A percentile compares a stretch with the other conserved stretches of the same genome.
Conservation (phyloP, 306 rosid genomes). For the Cucumis cinereus region DNA sequence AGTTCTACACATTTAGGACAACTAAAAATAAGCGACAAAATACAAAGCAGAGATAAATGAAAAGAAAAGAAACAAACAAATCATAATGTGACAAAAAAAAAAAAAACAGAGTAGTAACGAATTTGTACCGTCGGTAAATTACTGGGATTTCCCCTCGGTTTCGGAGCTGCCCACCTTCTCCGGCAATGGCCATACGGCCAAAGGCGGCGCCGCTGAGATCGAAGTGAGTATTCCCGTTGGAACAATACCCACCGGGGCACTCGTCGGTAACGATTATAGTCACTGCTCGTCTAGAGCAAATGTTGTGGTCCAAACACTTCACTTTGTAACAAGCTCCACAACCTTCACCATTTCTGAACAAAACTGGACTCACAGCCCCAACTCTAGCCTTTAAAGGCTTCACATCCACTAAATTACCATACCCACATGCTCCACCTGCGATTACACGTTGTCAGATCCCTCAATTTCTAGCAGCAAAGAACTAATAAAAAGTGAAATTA, state of each 20-base stretch:
- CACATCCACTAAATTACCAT: slow-evolving; percentile 67
- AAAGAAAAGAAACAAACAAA: not conserved
- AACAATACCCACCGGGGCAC: slow-evolving; percentile 65
- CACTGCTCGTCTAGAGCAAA: slow-evolving; percentile 71
- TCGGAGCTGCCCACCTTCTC: slow-evolving; percentile 50
- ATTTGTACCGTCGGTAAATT: slow-evolving; percentile 21
- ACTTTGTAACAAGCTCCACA: slow-evolving; percentile 90
- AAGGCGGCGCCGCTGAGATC: slow-evolving; percentile 93
- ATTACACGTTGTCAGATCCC: not conserved
- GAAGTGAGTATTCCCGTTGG: slow-evolving; percentile 54
- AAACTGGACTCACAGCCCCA: slow-evolving; percentile 64
- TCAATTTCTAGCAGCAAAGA: not conserved
- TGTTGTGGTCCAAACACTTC: slow-evolving; percentile 51
- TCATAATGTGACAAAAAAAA: not conserved
- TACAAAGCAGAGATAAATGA: not conserved
- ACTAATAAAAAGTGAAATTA: not conserved
- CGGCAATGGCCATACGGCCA: slow-evolving; percentile 67
- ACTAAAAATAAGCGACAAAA: not conserved
- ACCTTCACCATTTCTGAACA: slow-evolving; percentile 75
- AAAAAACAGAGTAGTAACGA: not conserved
- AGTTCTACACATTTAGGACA: slow-evolving; percentile 29
- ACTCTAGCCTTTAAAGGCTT: slow-evolving; percentile 79
- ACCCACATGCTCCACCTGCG: slow-evolving; percentile 93
- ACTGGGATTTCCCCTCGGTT: slow-evolving; percentile 61
- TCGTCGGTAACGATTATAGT: slow-evolving; percentile 76